phyloP scores from a whole-genome alignment of 2,329 filamentous ascomycete species.

The Monosporascus sp. region DNA sequence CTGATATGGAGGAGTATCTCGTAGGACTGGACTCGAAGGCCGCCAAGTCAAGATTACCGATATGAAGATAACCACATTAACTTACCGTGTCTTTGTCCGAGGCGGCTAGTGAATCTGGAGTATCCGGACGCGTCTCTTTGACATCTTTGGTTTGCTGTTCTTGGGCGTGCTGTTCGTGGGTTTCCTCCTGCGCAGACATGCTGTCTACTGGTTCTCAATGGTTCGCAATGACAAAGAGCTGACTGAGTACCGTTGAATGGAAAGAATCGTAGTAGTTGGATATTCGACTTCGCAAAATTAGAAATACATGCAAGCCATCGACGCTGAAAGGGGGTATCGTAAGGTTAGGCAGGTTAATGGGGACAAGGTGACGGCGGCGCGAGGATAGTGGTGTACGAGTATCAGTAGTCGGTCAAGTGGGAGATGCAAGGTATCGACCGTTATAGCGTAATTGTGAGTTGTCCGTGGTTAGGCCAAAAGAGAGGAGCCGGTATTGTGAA shows the following conservation, averaged over 20 bases:
- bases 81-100: constrained; percentile 37
- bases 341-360: background rate
- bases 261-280: too few species aligned
- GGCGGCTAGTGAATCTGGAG: constrained; percentile 22
- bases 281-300: background rate
- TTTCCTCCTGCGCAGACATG: constrained; percentile 27
- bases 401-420: background rate
- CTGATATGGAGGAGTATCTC: constrained; percentile 1
- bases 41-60: background rate
- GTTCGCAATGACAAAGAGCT: background rate
- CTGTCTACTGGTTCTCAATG: constrained; percentile 6
- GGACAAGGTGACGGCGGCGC: too few species aligned
- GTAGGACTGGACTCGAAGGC: constrained; percentile 3
- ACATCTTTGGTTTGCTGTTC: constrained; percentile 11
- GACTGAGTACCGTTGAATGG: too few species aligned
- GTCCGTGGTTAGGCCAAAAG: background rate
- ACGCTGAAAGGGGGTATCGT: background rate
- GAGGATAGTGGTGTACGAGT: too few species aligned
- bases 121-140: constrained; percentile 3
- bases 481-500: background rate
- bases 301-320: background rate
- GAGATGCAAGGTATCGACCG: background rate
- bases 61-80: constrained; percentile 7
- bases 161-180: background rate
- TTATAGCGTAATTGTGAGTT: background rate